These are phyloP conservation scores for Gnaphalium uliginosum DNA, from an alignment of 129 eudicot genomes.

Conservation along the genomic window DNA sequence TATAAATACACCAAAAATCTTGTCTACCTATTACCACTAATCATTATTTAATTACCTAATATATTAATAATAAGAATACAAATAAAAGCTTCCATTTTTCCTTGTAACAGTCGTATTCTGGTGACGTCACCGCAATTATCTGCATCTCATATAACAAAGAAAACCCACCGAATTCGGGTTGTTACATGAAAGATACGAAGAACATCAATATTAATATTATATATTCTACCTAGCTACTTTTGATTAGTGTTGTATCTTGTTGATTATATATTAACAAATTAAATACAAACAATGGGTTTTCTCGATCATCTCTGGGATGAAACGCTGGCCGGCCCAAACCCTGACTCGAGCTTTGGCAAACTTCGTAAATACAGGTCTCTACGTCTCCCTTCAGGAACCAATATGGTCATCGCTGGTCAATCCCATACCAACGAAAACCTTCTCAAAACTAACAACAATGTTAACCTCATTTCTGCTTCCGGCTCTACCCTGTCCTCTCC, in stretches of 20 bases:
- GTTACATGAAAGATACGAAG: conserved; percentile 26
- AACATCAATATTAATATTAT: not conserved
- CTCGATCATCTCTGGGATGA: conserved; percentile 79
- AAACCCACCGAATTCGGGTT: conserved; percentile 34
- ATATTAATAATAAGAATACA: not conserved
- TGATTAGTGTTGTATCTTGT: not conserved
- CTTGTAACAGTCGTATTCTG: conserved; percentile 46
- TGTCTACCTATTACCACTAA: not conserved
- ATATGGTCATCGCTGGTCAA: not conserved
- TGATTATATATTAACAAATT: not conserved
- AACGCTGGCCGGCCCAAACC: conserved; percentile 75
- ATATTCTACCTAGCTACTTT: too few relatives aligned
- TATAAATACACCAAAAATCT: conserved; percentile 13
- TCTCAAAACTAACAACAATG: conserved; percentile 31
- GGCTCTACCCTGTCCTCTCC: conserved; percentile 52
- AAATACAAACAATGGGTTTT: conserved; percentile 49
- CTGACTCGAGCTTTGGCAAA: conserved; percentile 55
- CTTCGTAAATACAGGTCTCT: conserved; percentile 54
- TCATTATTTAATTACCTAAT: not conserved
- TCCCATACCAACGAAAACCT: conserved; percentile 23
- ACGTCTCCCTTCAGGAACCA: conserved; percentile 11
- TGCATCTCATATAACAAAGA: not conserved
- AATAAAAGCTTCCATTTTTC: conserved; percentile 18
- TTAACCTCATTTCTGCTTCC: conserved; percentile 30
- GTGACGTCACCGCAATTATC: conserved; percentile 28